Evolutionary conservation across 2,329 filamentous ascomycete genomes (phyloP).

Genomic region (Akanthomyces muscarius): DNA sequence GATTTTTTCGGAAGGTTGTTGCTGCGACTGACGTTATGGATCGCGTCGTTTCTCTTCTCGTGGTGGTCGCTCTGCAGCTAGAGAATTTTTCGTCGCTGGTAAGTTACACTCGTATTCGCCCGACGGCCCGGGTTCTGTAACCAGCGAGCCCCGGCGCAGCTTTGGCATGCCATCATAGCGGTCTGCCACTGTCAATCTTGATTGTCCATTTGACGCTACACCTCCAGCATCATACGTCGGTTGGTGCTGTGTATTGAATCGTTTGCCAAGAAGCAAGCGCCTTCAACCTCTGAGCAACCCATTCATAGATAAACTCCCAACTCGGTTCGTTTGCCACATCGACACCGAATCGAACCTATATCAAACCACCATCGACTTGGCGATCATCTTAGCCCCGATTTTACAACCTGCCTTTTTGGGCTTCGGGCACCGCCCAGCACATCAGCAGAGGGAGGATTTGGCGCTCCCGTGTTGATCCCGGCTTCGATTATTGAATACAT

Average conservation of each 20-base stretch:
- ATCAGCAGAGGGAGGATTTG: too few species aligned
- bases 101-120: too few species aligned
- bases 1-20: background rate
- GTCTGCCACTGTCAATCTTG: too few species aligned
- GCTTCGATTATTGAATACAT: background rate
- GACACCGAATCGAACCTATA: background rate
- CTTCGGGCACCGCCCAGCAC: background rate
- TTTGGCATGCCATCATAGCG: too few species aligned
- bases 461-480: background rate
- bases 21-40: background rate
- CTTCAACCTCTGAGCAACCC: background rate
- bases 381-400: conserved; percentile 1
- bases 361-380: conserved; percentile 12
- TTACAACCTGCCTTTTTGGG: conserved; percentile 10
- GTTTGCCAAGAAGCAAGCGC: too few species aligned
- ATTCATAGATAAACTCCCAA: background rate
- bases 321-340: background rate
- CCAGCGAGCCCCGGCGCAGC: too few species aligned
- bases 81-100: too few species aligned
- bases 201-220: too few species aligned
- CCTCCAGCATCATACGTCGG: too few species aligned
- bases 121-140: too few species aligned
- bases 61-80: too few species aligned
- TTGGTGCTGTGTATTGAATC: too few species aligned
- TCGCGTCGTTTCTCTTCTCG: background rate